Conservation (phyloP, 106 monocot genomes). For the Vanilla planifolia region DNA sequence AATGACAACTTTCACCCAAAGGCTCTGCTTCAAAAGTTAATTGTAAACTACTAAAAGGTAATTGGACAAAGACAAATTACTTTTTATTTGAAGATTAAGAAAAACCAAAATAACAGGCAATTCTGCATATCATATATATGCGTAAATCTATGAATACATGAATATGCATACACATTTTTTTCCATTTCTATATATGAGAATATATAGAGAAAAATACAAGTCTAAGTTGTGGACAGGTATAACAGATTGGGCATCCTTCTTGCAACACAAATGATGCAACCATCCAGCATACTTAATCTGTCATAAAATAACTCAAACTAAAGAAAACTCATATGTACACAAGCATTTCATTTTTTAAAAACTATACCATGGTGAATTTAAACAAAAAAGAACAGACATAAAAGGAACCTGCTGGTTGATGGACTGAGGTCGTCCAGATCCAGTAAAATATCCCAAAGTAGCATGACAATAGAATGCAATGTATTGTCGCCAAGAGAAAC, state of each 20-base stretch:
- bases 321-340: not conserved
- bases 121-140: too few species aligned
- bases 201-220: too few species aligned
- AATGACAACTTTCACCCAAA: too few species aligned
- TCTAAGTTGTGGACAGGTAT: too few species aligned
- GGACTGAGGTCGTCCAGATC: conserved; percentile 97
- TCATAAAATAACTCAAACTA: not conserved
- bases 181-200: not conserved
- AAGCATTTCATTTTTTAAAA: not conserved
- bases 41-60: too few species aligned
- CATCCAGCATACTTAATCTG: not conserved
- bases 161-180: not conserved
- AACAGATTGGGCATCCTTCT: not conserved
- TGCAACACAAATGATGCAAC: not conserved
- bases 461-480: conserved; percentile 71
- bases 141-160: too few species aligned
- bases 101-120: too few species aligned
- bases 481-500: conserved; percentile 45
- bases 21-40: too few species aligned
- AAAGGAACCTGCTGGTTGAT: conserved; percentile 88
- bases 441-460: conserved; percentile 98
- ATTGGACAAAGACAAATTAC: too few species aligned
- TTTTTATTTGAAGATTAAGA: too few species aligned
- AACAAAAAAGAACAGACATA: not conserved
- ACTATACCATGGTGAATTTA: not conserved